Conservation (phyloP, 768 basidiomycete genomes). For the Tylopilus cervinicoccineus region DNA sequence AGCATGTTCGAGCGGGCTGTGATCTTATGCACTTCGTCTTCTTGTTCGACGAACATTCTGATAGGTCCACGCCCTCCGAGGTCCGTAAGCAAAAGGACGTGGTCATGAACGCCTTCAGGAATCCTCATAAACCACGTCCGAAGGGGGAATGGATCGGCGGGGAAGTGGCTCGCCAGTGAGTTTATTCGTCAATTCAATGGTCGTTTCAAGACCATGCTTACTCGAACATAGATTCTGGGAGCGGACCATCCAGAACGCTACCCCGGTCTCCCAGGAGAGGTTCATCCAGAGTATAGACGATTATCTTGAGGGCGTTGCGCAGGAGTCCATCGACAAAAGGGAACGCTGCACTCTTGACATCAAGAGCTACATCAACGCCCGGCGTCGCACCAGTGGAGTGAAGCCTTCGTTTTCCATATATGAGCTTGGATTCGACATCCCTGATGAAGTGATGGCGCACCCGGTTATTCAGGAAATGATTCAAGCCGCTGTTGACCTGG, state of each 20-base stretch:
- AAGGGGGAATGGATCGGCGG: neutral
- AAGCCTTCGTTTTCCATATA: neutral
- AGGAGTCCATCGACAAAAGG: neutral
- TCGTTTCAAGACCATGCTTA: neutral
- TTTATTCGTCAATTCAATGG: neutral
- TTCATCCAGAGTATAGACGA: neutral
- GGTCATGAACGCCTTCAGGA: neutral
- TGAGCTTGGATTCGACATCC: neutral
- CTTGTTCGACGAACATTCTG: neutral
- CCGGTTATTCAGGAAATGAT: neutral
- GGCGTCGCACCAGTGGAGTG: neutral
- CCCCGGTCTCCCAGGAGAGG: neutral
- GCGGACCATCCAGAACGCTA: neutral
- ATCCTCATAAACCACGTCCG: neutral
- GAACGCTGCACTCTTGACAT: neutral
- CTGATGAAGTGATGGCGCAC: neutral
- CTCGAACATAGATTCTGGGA: neutral
- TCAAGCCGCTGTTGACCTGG: neutral
- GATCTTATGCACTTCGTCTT: neutral
- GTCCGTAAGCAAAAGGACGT: neutral
- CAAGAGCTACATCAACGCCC: neutral
- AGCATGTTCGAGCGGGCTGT: neutral
- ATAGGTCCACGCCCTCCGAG: neutral
- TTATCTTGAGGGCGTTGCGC: neutral
- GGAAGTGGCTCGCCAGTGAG: neutral